Conservation (phyloP, 257 asterid species). For the Solanum chmielewskii region DNA sequence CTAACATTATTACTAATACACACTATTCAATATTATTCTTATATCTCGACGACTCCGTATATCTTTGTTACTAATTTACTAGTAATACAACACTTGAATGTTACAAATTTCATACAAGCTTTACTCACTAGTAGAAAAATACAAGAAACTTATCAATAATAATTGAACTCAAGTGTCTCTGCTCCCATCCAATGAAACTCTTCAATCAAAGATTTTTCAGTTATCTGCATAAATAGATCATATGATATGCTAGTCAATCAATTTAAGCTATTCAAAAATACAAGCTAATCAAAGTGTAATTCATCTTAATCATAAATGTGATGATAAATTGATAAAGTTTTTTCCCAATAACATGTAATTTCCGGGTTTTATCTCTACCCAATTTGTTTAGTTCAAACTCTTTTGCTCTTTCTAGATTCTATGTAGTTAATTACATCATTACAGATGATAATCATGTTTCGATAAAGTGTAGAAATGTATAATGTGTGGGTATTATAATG, state of each 20-base stretch:
- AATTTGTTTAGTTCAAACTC: background rate
- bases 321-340: background rate
- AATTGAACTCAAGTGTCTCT: background rate
- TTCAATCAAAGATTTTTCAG: background rate
- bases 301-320: background rate
- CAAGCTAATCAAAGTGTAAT: background rate
- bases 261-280: background rate
- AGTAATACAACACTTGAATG: background rate
- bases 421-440: background rate
- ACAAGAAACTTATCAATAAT: background rate
- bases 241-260: background rate
- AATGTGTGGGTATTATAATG: background rate
- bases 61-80: background rate
- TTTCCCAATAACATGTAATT: background rate
- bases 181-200: background rate
- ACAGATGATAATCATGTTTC: background rate
- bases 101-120: background rate
- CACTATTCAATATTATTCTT: too few species aligned
- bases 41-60: background rate
- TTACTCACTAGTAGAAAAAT: background rate
- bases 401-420: background rate
- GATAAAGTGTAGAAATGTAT: background rate
- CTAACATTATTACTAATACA: background rate
- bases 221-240: slow-evolving; percentile 5
- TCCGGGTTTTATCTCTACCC: background rate